These are phyloP conservation scores for Fusarium beomiforme DNA, from an alignment of 2,329 filamentous ascomycete genomes.

Conservation along the genomic window DNA sequence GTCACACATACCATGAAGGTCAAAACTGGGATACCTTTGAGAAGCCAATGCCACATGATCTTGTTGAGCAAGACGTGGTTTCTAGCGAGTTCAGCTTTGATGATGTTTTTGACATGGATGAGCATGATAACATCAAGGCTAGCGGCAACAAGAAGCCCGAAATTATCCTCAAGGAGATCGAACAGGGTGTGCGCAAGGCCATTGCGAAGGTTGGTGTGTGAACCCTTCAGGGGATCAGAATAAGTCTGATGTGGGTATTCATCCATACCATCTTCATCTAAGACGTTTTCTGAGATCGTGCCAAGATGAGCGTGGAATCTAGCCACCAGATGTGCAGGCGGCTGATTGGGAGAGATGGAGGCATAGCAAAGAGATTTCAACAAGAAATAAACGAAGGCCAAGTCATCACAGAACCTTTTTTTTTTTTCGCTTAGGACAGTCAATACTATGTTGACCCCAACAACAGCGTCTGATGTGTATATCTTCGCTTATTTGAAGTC, in stretches of 20 bases:
- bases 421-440: not conserved
- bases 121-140: not conserved
- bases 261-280: too few relatives aligned
- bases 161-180: conserved; percentile 9
- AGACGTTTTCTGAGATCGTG: too few relatives aligned
- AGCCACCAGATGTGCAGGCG: not conserved
- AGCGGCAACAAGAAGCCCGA: conserved; percentile 6
- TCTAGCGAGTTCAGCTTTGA: conserved; percentile 15
- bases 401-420: conserved; percentile 8
- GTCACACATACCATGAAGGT: conserved; percentile 19
- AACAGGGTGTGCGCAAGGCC: conserved; percentile 16
- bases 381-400: not conserved
- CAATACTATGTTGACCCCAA: too few relatives aligned
- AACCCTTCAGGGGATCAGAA: not conserved
- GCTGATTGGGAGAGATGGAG: not conserved
- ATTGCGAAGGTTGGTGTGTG: conserved; percentile 24
- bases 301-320: not conserved
- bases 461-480: too few relatives aligned
- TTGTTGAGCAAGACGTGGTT: not conserved
- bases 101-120: conserved; percentile 7
- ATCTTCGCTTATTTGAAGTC: too few relatives aligned
- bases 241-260: too few relatives aligned
- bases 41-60: not conserved
- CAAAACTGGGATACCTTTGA: not conserved
- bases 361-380: not conserved